These are phyloP conservation scores for Vigna trinervia DNA, from an alignment of 306 rosid species.

Conservation along the genomic window DNA sequence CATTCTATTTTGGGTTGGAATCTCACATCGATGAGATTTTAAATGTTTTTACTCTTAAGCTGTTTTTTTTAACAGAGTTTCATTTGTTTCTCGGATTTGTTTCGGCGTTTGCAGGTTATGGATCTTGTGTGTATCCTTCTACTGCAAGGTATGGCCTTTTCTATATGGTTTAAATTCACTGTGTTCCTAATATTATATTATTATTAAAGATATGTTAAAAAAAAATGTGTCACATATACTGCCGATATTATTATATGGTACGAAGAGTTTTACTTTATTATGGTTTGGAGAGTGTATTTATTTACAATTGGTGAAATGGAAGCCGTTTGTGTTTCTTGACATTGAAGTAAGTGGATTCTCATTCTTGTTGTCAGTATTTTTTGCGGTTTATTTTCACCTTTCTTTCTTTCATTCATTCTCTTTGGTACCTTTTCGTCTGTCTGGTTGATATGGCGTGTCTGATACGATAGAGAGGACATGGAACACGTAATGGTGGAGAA, in stretches of 20 bases:
- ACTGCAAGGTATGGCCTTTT: slow-evolving; percentile 62
- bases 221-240: too few relatives aligned
- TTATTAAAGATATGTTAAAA: not conserved
- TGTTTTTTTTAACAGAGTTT: too few relatives aligned
- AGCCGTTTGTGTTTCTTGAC: slow-evolving; percentile 57
- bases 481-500: not conserved
- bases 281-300: not conserved
- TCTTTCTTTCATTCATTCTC: not conserved
- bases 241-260: not conserved
- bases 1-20: not conserved
- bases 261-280: not conserved
- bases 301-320: slow-evolving; percentile 18
- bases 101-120: slow-evolving; percentile 68
- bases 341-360: slow-evolving; percentile 63
- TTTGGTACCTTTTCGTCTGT: slow-evolving; percentile 36
- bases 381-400: not conserved
- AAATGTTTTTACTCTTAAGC: too few relatives aligned
- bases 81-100: not conserved
- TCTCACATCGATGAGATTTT: too few relatives aligned
- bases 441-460: slow-evolving; percentile 41
- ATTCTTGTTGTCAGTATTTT: slow-evolving; percentile 39
- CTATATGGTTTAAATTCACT: not conserved
- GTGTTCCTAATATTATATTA: not conserved
- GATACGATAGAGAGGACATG: slow-evolving; percentile 21
- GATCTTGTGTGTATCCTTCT: slow-evolving; percentile 96